A percentile compares a stretch with the other conserved stretches of the same genome.
phyloP scores from a whole-genome alignment of 2,329 filamentous ascomycete genomes.

The Fusarium devonianum region DNA sequence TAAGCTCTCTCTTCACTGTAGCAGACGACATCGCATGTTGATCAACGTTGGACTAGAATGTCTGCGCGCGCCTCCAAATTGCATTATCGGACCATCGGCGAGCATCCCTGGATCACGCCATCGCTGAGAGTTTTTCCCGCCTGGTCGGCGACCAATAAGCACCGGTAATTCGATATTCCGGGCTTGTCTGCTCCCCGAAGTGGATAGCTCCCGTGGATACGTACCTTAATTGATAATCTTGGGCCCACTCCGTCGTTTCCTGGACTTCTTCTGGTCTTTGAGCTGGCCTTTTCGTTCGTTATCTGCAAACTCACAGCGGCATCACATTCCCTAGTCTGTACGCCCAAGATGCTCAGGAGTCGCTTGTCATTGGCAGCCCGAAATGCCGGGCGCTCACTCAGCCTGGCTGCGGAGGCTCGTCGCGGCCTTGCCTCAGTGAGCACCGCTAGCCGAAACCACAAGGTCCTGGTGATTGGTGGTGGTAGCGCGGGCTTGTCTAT shows the following conservation, averaged over 20 bases:
- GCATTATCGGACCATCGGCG: constrained; percentile 4
- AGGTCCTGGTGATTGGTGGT: constrained; percentile 71
- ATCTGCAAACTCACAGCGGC: no score
- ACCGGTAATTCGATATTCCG: constrained; percentile 11
- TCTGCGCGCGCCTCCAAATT: not conserved
- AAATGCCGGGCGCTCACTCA: constrained; percentile 10
- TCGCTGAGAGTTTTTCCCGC: constrained; percentile 4
- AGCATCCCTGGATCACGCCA: constrained; percentile 11
- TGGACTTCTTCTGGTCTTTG: constrained; percentile 3
- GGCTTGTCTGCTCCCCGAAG: not conserved
- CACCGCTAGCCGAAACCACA: constrained; percentile 54
- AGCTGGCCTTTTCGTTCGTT: constrained; percentile 11
- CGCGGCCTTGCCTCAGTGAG: constrained; percentile 17
- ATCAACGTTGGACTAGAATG: no score
- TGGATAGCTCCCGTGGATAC: constrained; percentile 5
- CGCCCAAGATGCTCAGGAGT: constrained; percentile 35
- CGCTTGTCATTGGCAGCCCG: constrained; percentile 27
- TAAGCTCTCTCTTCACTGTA: no score
- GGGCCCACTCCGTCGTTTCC: constrained; percentile 21
- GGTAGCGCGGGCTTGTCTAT: constrained; percentile 71
- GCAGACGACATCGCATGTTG: no score
- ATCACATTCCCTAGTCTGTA: not conserved
- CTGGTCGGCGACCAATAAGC: constrained; percentile 4
- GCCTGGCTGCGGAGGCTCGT: not conserved
- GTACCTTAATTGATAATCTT: constrained; percentile 18